A percentile compares a stretch with the other conserved stretches of the same genome.
These are phyloP conservation scores for Nakazawaea populi DNA, from an alignment of 805 yeast genomes.

Conservation along the genomic window DNA sequence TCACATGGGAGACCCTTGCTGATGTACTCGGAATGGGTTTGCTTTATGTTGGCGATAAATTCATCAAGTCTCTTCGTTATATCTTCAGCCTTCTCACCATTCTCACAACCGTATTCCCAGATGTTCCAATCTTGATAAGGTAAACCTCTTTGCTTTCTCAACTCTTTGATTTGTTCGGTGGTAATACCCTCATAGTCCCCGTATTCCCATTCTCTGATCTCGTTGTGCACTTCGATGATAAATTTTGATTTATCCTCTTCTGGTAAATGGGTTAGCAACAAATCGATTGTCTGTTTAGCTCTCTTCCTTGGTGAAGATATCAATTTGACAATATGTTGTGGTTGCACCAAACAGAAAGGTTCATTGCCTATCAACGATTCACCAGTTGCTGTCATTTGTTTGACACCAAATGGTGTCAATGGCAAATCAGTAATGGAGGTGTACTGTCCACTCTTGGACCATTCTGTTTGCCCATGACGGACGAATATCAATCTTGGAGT, in stretches of 20 bases:
- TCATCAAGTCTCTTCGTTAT: conserved; percentile 70
- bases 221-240: conserved; percentile 49
- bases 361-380: conserved; percentile 54
- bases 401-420: conserved; percentile 71
- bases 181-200: conserved; percentile 90
- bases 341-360: conserved; percentile 52
- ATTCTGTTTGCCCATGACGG: conserved; percentile 90
- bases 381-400: conserved; percentile 74
- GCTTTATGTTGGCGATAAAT: conserved; percentile 58
- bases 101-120: conserved; percentile 92
- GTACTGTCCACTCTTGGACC: conserved; percentile 93
- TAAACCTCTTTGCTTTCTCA: conserved; percentile 57
- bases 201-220: conserved; percentile 91
- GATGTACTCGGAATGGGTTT: conserved; percentile 50
- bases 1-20: conserved; percentile 54
- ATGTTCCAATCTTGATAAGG: conserved; percentile 58
- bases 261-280: conserved; percentile 48
- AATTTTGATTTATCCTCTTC: conserved; percentile 36
- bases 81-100: conserved; percentile 68
- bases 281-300: conserved; percentile 68
- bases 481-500: conserved; percentile 68
- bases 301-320: conserved; percentile 79
- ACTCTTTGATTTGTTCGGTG: conserved; percentile 58
- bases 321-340: conserved; percentile 54
- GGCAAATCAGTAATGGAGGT: conserved; percentile 82